Percentiles rank a stretch among this genome's conserved stretches.
phyloP scores from a whole-genome alignment of 2,329 filamentous ascomycete species.

The Talaromyces pinophilus region DNA sequence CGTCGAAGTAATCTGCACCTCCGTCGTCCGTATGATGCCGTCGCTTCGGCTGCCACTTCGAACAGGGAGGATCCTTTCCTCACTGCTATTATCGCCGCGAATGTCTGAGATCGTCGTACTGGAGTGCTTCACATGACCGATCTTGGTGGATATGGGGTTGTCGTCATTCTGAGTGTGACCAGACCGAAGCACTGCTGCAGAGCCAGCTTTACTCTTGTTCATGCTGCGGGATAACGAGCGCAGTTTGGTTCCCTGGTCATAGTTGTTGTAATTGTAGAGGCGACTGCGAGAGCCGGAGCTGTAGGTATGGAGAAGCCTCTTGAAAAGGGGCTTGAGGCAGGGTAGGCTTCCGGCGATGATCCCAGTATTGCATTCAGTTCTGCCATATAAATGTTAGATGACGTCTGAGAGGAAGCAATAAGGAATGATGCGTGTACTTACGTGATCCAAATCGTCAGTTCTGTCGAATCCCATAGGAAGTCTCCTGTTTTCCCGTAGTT shows the following conservation, averaged over 20 bases:
- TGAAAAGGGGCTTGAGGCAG: slow-evolving; percentile 37
- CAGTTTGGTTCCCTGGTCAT: neutral
- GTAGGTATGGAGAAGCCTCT: slow-evolving; percentile 29
- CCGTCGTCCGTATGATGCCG: slow-evolving; percentile 8
- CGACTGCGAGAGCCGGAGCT: slow-evolving; percentile 21
- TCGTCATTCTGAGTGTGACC: neutral
- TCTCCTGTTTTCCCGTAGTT: slow-evolving; percentile 46
- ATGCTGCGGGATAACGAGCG: neutral
- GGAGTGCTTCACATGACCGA: neutral
- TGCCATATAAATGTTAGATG: neutral
- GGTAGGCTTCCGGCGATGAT: slow-evolving; percentile 38
- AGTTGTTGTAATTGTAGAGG: neutral
- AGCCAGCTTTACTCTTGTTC: neutral
- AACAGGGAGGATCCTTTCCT: slow-evolving; percentile 13
- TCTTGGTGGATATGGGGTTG: neutral
- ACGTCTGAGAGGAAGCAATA: neutral
- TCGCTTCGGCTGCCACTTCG: neutral
- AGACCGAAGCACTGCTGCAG: neutral
- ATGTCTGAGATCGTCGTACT: neutral
- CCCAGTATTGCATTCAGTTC: slow-evolving; percentile 33
- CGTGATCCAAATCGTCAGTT: slow-evolving; percentile 53
- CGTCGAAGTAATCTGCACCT: neutral
- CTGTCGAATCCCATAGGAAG: slow-evolving; percentile 49
- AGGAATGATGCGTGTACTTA: slow-evolving; percentile 22
- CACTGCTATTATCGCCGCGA: slow-evolving; percentile 2